A percentile compares a stretch with the other conserved stretches of the same genome.
phyloP scores from a whole-genome alignment of 2,329 filamentous ascomycete species.

The Onygenales sp. region DNA sequence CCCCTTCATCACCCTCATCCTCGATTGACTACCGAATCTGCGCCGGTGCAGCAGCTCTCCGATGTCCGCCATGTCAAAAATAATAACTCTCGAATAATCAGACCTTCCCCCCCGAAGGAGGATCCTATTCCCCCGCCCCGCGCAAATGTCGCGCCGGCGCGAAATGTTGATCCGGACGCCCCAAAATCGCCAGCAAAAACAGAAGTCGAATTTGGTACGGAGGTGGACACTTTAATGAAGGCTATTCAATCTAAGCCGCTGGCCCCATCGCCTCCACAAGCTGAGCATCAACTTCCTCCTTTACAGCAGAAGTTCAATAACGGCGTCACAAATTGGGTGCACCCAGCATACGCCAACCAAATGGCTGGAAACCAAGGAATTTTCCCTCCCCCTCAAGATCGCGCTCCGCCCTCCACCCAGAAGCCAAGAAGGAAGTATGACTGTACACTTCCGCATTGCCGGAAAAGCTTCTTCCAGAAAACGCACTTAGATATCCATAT shows the following conservation, averaged over 20 bases:
- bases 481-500: constrained; percentile 88
- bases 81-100: constrained; percentile 21
- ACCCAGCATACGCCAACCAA: constrained; percentile 8
- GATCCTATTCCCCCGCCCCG: constrained; percentile 8
- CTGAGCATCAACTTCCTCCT: constrained; percentile 22
- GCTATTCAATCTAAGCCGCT: constrained; percentile 62
- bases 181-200: constrained; percentile 24
- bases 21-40: constrained; percentile 7
- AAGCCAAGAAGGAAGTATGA: constrained; percentile 54
- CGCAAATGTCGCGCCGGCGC: neutral
- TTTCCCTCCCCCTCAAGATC: constrained; percentile 23
- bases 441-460: constrained; percentile 65
- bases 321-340: constrained; percentile 10
- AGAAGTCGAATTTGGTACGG: constrained; percentile 62
- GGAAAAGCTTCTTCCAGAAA: constrained; percentile 79
- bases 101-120: constrained; percentile 6
- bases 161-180: neutral
- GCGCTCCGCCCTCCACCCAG: constrained; percentile 25
- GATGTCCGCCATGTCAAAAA: constrained; percentile 30
- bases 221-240: constrained; percentile 82
- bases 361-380: constrained; percentile 5
- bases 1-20: constrained; percentile 11
- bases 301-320: constrained; percentile 24
- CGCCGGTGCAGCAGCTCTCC: constrained; percentile 25
- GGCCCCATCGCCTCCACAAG: constrained; percentile 16